Evolutionary conservation across 495 filamentous ascomycete species (phyloP), one percentile per base, ranked within the genome.

Genomic region (Apiosordaria backusii): DNA sequence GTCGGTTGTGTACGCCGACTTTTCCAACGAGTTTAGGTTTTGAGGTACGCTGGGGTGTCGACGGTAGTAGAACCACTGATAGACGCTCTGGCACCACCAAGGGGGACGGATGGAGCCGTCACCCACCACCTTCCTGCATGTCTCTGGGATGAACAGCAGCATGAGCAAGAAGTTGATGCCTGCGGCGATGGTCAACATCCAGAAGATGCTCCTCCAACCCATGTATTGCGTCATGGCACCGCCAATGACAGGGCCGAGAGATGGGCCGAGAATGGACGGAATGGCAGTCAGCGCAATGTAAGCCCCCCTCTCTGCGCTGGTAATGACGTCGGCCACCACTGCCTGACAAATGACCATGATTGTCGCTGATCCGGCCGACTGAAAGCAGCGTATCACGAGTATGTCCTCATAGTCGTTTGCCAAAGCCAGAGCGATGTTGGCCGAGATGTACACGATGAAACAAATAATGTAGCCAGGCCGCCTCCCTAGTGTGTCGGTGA

Each of bases 131-230:
- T 76, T 80, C 3, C 87, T 77, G 50, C 77, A 79, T 0, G 86
- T 88, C 67, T 87, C 85, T 0, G 84, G 84, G 23, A 84, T 72
- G 29, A 77, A 65, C 15, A 84, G 19, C 3, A 77, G 15, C 15
- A 68, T 54, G 57, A 81, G 74, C 0, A 78, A 18, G 35, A 77
- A 61, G 9, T 77, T 68, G 22, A 74, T 72, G 35, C 75, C 70
- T 0, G 65, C 60, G 19, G 53, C 59, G 15, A 87, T 85, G 19
- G 74, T 70, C 26, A 89, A 71, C 59, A 89, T 88, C 84, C 84
- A 88, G 70, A 88, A 89, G 13, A 86, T 86, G 58, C 77, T 77
- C 27, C 82, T 68, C 86, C 86, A 88, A 0, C 65, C 65, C 29
- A 67, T 55, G 23, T 24, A 60, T 24, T 53, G 78, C 19, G 78